Evolutionary conservation across 2,329 filamentous ascomycete species (phyloP).

Genomic region (Claviceps arundinis): DNA sequence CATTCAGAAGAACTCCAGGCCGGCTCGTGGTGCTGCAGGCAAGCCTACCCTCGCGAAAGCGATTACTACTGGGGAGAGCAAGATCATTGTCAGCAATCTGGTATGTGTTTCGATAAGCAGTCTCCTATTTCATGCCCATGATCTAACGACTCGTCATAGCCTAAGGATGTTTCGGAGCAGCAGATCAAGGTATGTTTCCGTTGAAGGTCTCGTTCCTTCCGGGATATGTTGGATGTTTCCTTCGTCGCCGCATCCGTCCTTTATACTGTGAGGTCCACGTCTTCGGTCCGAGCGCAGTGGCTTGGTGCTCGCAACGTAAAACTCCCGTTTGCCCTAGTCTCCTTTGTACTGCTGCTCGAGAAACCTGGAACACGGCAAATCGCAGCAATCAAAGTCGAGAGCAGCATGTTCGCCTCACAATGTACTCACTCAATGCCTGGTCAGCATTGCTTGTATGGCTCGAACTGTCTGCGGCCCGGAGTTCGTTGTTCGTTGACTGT

Average conservation of each 20-base stretch:
- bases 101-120: constrained; percentile 39
- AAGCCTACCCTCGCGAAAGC: constrained; percentile 54
- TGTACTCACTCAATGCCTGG: constrained; percentile 33
- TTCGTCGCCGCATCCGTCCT: constrained; percentile 25
- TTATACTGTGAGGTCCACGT: constrained; percentile 12
- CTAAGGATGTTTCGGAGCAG: constrained; percentile 87
- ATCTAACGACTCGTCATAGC: constrained; percentile 35
- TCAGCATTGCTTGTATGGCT: constrained; percentile 29
- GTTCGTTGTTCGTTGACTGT: constrained; percentile 3
- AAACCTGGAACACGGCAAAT: constrained; percentile 18
- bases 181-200: constrained; percentile 99
- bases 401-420: constrained; percentile 35
- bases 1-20: constrained; percentile 63
- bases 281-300: constrained; percentile 5
- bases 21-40: constrained; percentile 42
- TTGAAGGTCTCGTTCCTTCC: constrained; percentile 54
- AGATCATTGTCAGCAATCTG: constrained; percentile 97
- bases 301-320: constrained; percentile 1
- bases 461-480: constrained; percentile 12
- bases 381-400: constrained; percentile 43
- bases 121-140: background rate
- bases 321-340: constrained; percentile 13
- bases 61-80: constrained; percentile 60
- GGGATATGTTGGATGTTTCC: constrained; percentile 56
- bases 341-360: constrained; percentile 15